Evolutionary conservation across 163 green algal genomes (phyloP).

Genomic region (Chlorella variabilis): DNA sequence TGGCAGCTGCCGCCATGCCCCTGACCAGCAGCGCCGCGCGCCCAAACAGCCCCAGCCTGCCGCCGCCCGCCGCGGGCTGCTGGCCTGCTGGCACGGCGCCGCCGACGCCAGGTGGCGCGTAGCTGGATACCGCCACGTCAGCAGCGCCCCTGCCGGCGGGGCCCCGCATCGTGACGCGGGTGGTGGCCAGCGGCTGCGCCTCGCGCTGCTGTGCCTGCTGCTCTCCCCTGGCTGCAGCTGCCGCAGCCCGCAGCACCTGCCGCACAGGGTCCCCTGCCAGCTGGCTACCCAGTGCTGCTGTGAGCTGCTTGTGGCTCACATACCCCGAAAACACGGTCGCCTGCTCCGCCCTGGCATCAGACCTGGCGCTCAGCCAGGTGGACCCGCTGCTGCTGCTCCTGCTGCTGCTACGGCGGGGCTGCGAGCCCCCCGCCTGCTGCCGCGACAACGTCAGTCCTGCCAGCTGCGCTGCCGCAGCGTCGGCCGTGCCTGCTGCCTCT

Average conservation of each 20-base stretch:
- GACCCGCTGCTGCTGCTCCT: not conserved
- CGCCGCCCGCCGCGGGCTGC: not conserved
- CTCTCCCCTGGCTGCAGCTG: not conserved
- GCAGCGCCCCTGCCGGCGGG: conserved; percentile 37
- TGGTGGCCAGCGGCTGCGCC: not conserved
- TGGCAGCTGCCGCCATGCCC: conserved; percentile 15
- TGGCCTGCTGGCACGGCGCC: not conserved
- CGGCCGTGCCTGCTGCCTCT: not conserved
- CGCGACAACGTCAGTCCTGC: not conserved
- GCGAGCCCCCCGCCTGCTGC: not conserved
- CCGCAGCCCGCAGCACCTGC: conserved; percentile 1
- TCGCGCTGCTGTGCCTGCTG: not conserved
- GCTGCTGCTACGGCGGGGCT: not conserved
- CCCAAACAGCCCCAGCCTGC: not conserved
- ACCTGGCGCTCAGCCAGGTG: no score
- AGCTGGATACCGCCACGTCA: conserved; percentile 44
- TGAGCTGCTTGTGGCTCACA: conserved; percentile 46
- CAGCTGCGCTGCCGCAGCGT: not conserved
- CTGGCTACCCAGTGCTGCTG: conserved; percentile 16
- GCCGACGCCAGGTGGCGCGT: not conserved
- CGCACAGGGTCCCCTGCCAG: not conserved
- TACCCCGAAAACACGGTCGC: conserved; percentile 47
- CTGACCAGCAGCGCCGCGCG: not conserved
- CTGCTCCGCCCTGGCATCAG: not conserved
- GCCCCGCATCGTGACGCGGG: conserved; percentile 48